Evolutionary conservation across 345 rosid species (phyloP).

Genomic region (Melaleuca alternifolia): DNA sequence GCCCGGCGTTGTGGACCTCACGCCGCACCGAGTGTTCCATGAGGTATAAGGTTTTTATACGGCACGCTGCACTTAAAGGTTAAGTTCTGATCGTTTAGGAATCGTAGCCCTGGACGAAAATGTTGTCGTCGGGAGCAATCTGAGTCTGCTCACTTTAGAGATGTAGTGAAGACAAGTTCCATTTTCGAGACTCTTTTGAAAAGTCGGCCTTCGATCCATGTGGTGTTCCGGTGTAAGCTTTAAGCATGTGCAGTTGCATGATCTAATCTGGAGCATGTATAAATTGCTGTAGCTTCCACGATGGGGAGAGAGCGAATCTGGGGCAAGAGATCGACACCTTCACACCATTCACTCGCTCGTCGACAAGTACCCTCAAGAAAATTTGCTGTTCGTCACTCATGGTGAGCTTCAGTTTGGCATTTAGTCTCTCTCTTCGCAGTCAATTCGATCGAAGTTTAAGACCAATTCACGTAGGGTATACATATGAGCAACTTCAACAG

Average conservation of each 20-base stretch:
- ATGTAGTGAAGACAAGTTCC: no score
- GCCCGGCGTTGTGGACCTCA: constrained; percentile 32
- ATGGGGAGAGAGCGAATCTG: constrained; percentile 51
- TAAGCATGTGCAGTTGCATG: neutral
- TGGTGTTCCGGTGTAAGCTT: neutral
- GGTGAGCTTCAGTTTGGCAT: constrained; percentile 29
- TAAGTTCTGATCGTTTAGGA: neutral
- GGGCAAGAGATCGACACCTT: constrained; percentile 37
- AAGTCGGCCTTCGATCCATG: neutral
- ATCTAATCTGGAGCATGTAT: neutral
- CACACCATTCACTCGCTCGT: constrained; percentile 47
- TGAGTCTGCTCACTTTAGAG: neutral
- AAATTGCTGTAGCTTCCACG: constrained; percentile 37
- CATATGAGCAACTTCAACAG: neutral
- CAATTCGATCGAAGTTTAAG: neutral
- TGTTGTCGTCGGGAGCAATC: neutral
- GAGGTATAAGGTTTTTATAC: neutral
- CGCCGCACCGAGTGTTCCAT: neutral
- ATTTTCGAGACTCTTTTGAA: neutral
- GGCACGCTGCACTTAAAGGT: neutral
- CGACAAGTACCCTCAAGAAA: constrained; percentile 62
- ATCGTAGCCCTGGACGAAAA: neutral
- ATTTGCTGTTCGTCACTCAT: constrained; percentile 76
- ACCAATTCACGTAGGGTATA: neutral
- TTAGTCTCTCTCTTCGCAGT: neutral